These are phyloP conservation scores for Pluteus cervinus DNA, from an alignment of 768 basidiomycete genomes.

Conservation along the genomic window DNA sequence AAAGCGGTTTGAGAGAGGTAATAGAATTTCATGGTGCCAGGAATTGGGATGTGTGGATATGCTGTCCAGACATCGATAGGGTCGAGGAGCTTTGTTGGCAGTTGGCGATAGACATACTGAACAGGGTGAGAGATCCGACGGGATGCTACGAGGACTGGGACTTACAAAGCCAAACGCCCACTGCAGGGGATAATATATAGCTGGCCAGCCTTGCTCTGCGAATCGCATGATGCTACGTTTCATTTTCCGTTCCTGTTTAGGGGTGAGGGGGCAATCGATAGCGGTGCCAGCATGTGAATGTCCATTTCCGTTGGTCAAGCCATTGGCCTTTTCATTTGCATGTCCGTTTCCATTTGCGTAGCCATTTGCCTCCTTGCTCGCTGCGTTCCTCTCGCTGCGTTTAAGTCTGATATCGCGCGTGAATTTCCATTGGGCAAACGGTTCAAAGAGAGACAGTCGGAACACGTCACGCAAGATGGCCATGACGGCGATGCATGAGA, in stretches of 20 bases:
- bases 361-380: constrained; percentile 14
- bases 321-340: constrained; percentile 21
- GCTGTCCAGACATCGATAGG: constrained; percentile 66
- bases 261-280: constrained; percentile 13
- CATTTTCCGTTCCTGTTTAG: constrained; percentile 52
- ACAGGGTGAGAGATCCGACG: constrained; percentile 6
- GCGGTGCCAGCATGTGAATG: no score
- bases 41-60: constrained; percentile 79
- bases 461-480: constrained; percentile 78
- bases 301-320: constrained; percentile 25
- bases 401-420: constrained; percentile 39
- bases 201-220: constrained; percentile 92
- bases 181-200: constrained; percentile 71
- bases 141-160: constrained; percentile 17
- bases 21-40: constrained; percentile 84
- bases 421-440: constrained; percentile 77
- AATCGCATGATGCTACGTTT: constrained; percentile 78
- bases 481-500: constrained; percentile 82
- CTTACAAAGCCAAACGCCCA: constrained; percentile 81
- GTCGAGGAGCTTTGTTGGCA: constrained; percentile 61
- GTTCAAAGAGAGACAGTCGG: constrained; percentile 70
- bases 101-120: constrained; percentile 75
- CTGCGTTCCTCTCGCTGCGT: constrained; percentile 14
- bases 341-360: constrained; percentile 13
- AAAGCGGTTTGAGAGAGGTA: constrained; percentile 84